Evolutionary conservation across 2,329 filamentous ascomycete genomes (phyloP).

Genomic region (Clonostachys chloroleuca): DNA sequence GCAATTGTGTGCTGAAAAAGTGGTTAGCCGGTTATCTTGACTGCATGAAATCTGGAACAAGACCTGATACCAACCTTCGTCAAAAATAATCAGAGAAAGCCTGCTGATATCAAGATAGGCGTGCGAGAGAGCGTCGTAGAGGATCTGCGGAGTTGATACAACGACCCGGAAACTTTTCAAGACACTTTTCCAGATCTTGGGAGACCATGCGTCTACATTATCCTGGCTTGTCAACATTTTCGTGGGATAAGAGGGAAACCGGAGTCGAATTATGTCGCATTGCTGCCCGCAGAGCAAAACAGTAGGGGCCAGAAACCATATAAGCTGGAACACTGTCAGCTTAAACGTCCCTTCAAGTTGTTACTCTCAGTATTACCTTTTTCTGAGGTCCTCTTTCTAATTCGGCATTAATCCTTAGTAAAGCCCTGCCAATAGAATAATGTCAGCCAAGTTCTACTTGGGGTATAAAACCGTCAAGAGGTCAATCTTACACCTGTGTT

Average conservation of each 20-base stretch:
- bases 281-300: conserved; percentile 66
- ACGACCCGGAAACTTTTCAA: conserved; percentile 65
- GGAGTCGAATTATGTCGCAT: conserved; percentile 49
- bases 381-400: conserved; percentile 45
- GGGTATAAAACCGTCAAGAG: not conserved
- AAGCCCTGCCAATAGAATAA: conserved; percentile 40
- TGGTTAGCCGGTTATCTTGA: not conserved
- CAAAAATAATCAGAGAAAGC: conserved; percentile 71
- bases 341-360: not conserved
- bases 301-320: conserved; percentile 74
- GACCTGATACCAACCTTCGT: conserved; percentile 59
- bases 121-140: conserved; percentile 70
- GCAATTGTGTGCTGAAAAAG: conserved; percentile 67
- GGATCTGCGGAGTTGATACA: conserved; percentile 71
- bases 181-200: conserved; percentile 61
- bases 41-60: too few relatives aligned
- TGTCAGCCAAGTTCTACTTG: conserved; percentile 9
- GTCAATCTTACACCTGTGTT: conserved; percentile 63
- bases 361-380: conserved; percentile 45
- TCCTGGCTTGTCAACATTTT: conserved; percentile 64
- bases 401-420: conserved; percentile 63
- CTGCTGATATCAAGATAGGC: conserved; percentile 64
- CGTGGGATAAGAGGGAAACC: conserved; percentile 55
- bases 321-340: conserved; percentile 31
- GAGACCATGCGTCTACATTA: conserved; percentile 69